These are phyloP conservation scores for Hyaloscypha variabilis DNA, from an alignment of 495 filamentous ascomycete species.

Conservation along the genomic window DNA sequence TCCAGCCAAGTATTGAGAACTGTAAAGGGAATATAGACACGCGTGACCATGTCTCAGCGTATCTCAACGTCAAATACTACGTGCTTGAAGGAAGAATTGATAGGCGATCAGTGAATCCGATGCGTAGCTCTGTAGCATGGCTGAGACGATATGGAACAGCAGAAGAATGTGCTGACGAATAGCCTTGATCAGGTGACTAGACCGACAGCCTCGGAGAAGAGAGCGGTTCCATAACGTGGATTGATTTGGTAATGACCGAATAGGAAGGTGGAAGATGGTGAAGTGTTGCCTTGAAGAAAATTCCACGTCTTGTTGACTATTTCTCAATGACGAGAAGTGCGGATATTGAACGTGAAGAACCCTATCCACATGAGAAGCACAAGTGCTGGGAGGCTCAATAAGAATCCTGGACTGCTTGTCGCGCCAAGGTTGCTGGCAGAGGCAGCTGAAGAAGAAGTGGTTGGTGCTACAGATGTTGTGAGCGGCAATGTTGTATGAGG, in stretches of 20 bases:
- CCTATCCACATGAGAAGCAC: slow-evolving; percentile 1
- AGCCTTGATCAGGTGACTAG: background rate
- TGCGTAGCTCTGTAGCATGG: background rate
- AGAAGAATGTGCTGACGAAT: background rate
- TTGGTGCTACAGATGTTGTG: background rate
- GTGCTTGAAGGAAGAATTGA: background rate
- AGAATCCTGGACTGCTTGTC: background rate
- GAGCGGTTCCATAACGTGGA: background rate
- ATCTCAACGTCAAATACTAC: too few species aligned
- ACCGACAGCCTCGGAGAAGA: background rate
- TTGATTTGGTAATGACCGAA: background rate
- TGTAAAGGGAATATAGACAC: too few species aligned
- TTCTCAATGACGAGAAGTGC: background rate
- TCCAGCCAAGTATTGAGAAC: background rate
- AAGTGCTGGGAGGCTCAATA: background rate
- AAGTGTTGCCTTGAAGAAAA: background rate
- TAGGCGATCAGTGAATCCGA: background rate
- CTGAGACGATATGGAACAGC: too few species aligned
- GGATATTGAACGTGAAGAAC: background rate
- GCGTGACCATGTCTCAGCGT: too few species aligned
- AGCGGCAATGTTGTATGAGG: slow-evolving; percentile 9
- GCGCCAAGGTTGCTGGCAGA: background rate
- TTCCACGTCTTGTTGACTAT: background rate
- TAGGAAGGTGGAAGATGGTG: background rate
- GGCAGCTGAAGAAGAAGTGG: background rate